Evolutionary conservation across 345 rosid genomes (phyloP).

Genomic region (Crucihimalaya himalaica): DNA sequence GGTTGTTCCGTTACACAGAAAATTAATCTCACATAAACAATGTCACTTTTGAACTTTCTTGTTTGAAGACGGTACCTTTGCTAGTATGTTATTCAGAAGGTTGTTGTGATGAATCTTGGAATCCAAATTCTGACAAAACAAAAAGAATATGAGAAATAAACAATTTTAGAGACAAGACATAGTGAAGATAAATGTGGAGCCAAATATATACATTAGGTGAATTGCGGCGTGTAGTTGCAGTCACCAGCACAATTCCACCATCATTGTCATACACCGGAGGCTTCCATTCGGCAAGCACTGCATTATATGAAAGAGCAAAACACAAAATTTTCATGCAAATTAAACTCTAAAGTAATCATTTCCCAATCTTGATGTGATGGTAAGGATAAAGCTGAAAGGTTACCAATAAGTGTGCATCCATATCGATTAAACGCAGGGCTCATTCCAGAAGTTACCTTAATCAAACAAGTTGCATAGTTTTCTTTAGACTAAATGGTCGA

Average conservation of each 20-base stretch:
- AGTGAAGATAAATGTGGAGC: neutral
- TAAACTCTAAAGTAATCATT: neutral
- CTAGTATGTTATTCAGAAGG: conserved; percentile 87
- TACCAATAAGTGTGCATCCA: conserved; percentile 92
- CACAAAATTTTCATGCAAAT: neutral
- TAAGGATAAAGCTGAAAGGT: neutral
- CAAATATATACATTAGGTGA: conserved; percentile 70
- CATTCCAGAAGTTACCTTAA: conserved; percentile 93
- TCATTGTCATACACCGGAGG: conserved; percentile 92
- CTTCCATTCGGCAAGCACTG: conserved; percentile 96
- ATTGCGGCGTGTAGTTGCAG: conserved; percentile 95
- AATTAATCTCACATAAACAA: neutral
- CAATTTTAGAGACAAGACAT: neutral
- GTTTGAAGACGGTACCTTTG: conserved; percentile 62
- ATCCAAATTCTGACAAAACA: conserved; percentile 71
- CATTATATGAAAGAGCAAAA: conserved; percentile 31
- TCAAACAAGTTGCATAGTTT: neutral
- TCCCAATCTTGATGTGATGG: neutral
- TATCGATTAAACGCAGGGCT: conserved; percentile 87
- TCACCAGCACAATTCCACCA: conserved; percentile 71
- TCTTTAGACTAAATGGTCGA: neutral
- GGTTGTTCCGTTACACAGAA: conserved; percentile 3
- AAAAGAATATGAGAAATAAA: conserved; percentile 5
- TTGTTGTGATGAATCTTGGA: conserved; percentile 96
- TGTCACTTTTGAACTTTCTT: neutral